Conservation (phyloP, 768 basidiomycete genomes). For the Arthromyces matolae region DNA sequence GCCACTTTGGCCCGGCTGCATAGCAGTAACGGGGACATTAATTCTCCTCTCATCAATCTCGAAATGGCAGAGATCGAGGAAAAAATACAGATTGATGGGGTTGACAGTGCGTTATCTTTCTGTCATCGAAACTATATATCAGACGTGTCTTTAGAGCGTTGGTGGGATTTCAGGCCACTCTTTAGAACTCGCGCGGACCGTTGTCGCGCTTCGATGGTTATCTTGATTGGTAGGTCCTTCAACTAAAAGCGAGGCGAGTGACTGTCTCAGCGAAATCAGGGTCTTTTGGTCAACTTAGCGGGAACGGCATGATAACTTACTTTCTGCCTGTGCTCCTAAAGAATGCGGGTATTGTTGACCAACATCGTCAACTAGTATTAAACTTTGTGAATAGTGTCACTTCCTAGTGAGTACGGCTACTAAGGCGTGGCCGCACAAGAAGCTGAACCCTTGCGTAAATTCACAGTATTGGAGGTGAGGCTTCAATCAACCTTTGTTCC, state of each 20-base stretch:
- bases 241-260: not conserved
- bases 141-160: conserved; percentile 36
- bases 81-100: conserved; percentile 42
- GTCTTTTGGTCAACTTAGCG: conserved; percentile 40
- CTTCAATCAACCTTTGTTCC: not conserved
- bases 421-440: not conserved
- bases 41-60: conserved; percentile 48
- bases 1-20: conserved; percentile 46
- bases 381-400: conserved; percentile 53
- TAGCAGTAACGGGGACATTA: conserved; percentile 39
- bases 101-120: conserved; percentile 34
- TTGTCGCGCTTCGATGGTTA: conserved; percentile 47
- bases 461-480: conserved; percentile 34
- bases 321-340: conserved; percentile 44
- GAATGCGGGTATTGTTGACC: conserved; percentile 44
- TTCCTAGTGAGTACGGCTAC: conserved; percentile 34
- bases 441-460: not conserved
- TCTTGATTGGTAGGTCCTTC: conserved; percentile 38
- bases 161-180: conserved; percentile 54
- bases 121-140: not conserved
- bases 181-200: conserved; percentile 44
- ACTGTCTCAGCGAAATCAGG: conserved; percentile 14
- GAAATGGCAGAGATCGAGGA: conserved; percentile 55
- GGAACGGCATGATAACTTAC: conserved; percentile 48
- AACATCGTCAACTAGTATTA: conserved; percentile 38